A percentile compares a stretch with the other conserved stretches of the same genome.
These are phyloP conservation scores for Tetratostichococcus sp. DNA, from an alignment of 139 green algal genomes.

Conservation along the genomic window DNA sequence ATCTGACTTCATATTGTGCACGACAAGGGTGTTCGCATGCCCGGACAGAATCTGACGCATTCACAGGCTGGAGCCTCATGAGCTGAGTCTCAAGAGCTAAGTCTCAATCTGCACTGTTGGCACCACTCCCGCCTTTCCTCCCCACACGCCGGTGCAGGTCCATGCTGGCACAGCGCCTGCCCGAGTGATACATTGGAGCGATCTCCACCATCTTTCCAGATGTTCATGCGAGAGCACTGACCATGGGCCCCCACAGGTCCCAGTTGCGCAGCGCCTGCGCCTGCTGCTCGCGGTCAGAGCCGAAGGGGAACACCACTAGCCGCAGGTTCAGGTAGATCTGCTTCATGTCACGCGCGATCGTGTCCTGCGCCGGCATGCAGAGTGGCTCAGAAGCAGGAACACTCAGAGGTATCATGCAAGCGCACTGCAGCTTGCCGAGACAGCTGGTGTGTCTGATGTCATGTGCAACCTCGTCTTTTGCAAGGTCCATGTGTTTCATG, in stretches of 20 bases:
- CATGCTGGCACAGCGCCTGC: neutral
- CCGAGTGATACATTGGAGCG: too few relatives aligned
- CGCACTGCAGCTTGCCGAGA: neutral
- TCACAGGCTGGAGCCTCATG: too few relatives aligned
- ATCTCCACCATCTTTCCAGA: too few relatives aligned
- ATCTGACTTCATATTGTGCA: neutral
- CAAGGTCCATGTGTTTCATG: too few relatives aligned
- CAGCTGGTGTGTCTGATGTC: neutral
- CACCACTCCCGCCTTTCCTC: too few relatives aligned
- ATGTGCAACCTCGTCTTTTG: neutral
- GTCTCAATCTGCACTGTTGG: too few relatives aligned
- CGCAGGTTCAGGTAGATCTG: conserved; percentile 83
- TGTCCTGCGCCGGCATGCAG: neutral
- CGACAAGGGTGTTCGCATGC: too few relatives aligned
- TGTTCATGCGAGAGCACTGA: conserved; percentile 41
- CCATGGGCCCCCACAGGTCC: conserved; percentile 97
- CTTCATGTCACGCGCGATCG: conserved; percentile 81
- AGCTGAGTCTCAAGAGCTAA: too few relatives aligned
- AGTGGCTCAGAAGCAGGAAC: neutral
- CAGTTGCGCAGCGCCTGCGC: conserved; percentile 85
- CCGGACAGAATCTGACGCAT: too few relatives aligned
- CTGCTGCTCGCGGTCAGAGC: conserved; percentile 57
- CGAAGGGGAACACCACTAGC: conserved; percentile 77
- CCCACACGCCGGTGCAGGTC: too few relatives aligned
- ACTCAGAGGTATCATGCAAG: neutral